Conservation (phyloP, 768 basidiomycete species). For the Tylopilus felleus region DNA sequence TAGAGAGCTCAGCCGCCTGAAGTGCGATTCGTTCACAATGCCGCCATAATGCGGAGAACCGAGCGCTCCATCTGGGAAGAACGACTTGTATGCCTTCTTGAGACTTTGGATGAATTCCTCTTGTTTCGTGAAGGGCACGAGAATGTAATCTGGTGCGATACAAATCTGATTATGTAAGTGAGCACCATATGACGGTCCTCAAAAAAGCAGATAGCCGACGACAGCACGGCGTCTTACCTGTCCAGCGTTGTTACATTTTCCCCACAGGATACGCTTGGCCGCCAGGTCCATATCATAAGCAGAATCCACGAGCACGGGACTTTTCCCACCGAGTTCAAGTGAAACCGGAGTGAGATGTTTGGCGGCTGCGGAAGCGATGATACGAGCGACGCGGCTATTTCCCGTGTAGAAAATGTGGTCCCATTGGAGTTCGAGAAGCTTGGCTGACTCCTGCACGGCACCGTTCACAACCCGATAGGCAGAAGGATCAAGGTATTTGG, state of each 20-base stretch:
- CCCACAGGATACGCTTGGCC: conserved; percentile 65
- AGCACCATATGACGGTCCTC: neutral
- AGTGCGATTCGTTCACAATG: conserved; percentile 55
- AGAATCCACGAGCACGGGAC: conserved; percentile 44
- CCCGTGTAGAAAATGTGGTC: conserved; percentile 40
- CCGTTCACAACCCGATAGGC: conserved; percentile 56
- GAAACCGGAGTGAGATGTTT: conserved; percentile 34
- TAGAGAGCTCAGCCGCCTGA: conserved; percentile 48
- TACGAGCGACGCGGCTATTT: conserved; percentile 25
- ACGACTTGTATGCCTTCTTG: conserved; percentile 39
- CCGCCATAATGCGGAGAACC: conserved; percentile 41
- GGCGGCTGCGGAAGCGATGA: conserved; percentile 25
- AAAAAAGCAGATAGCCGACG: neutral
- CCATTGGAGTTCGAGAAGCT: conserved; percentile 30
- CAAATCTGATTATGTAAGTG: conserved; percentile 30
- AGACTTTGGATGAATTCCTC: conserved; percentile 46
- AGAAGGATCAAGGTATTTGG: conserved; percentile 50
- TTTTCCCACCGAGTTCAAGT: conserved; percentile 40
- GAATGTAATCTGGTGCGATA: conserved; percentile 43
- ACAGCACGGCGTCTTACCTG: conserved; percentile 38
- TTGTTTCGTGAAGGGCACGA: conserved; percentile 41
- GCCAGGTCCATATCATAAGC: conserved; percentile 44
- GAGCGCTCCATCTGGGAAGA: conserved; percentile 55
- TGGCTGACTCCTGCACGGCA: conserved; percentile 37
- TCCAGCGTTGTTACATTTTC: conserved; percentile 62